Evolutionary conservation across 768 basidiomycete genomes (phyloP), one percentile per base, ranked within the genome.

Genomic region (Lactarius sanguifluus): DNA sequence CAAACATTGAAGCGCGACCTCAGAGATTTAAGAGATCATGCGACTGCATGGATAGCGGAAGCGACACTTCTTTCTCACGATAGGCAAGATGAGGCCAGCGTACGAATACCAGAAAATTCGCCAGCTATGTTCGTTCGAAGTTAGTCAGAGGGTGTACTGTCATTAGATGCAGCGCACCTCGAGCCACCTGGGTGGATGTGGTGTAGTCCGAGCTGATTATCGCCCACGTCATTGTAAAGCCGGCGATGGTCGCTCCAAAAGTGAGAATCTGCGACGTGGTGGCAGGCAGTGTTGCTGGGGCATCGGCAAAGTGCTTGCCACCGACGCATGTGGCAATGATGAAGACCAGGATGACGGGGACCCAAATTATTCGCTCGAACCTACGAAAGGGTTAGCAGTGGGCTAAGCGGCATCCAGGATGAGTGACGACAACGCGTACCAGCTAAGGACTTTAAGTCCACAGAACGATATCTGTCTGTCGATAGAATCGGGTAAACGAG

Each of bases 361-460:
- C 80, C 91, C 92, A 93, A 1, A 88, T 79, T 2, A 89, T 66
- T 12, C 86, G 82, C 71, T 92, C 92, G 71, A 91, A 94, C 88
- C 90, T 80, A 78, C 59, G 23, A 13, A 59, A 60, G 38, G 59
- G 23, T 16, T 7, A 5, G 25, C 3, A 54, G 16, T 52, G 32
- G 32, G 25, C 36, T 23, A 13, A 32, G 50, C 8, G 28, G 18
- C 23, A 30, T 38, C 18, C 18, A 23, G 57, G 8, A 25, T 57
- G 56, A 45, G 28, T 16, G 32, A 56, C 32, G 30, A 47, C n/a
- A 15, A 13, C 15, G 12, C 76, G 36, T 65, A 84, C 86, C 84
- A 80, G 57, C 82, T 79, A 80, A 93, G 67, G 76, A 91, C 73
- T 81, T 77, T 81, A 73, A 85, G 83, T 2, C 88, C 89, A 73